Conservation (phyloP, 78 protist species). For the Creolimax fragrantissima region DNA sequence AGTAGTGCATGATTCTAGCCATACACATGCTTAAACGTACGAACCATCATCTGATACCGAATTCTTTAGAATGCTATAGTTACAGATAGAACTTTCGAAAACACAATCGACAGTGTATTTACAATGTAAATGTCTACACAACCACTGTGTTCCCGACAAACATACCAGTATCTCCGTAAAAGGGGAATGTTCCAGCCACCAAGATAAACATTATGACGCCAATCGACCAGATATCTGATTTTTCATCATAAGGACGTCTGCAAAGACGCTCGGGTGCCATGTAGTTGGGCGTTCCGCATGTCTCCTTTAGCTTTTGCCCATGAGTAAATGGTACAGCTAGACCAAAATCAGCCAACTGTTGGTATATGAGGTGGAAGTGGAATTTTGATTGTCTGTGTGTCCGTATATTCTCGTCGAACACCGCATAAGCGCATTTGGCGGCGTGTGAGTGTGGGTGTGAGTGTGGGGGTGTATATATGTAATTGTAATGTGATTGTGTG, state of each 20-base stretch:
- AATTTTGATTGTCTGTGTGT: background rate
- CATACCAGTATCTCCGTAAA: slow-evolving; percentile 6
- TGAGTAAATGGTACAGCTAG: background rate
- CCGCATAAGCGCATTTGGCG: background rate
- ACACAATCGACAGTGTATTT: too few relatives aligned
- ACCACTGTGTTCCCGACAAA: too few relatives aligned
- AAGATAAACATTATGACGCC: slow-evolving; percentile 14
- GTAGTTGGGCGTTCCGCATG: slow-evolving; percentile 4
- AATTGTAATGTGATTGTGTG: background rate
- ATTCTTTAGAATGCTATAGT: too few relatives aligned
- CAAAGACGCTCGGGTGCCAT: slow-evolving; percentile 14
- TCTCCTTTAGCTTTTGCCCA: slow-evolving; percentile 1
- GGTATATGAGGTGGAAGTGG: background rate
- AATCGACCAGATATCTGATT: slow-evolving; percentile 16
- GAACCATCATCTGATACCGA: too few relatives aligned
- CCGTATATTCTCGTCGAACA: background rate
- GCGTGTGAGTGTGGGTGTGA: background rate
- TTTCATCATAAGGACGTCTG: slow-evolving; percentile 11
- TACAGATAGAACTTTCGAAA: too few relatives aligned
- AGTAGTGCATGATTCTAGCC: too few relatives aligned
- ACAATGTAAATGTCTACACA: too few relatives aligned
- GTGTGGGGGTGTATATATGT: background rate
- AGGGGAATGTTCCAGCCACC: slow-evolving; percentile 30
- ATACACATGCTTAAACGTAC: too few relatives aligned
- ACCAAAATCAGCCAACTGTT: background rate